Evolutionary conservation across 495 filamentous ascomycete species (phyloP).

Genomic region (Polyplosphaeria fusca): DNA sequence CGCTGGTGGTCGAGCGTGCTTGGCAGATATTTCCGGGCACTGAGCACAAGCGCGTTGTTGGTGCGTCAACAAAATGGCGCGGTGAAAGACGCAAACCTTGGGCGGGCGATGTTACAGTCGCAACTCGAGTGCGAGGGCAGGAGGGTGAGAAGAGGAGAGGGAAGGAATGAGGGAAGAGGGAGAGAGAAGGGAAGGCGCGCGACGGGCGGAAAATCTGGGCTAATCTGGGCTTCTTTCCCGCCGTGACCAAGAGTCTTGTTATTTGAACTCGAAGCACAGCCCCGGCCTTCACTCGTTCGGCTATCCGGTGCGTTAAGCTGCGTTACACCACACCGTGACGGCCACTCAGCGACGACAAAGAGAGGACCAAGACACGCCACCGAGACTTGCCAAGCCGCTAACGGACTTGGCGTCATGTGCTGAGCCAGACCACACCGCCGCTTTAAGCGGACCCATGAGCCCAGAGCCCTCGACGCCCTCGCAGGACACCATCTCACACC

Average conservation of each 20-base stretch:
- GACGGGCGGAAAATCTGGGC: slow-evolving; percentile 18
- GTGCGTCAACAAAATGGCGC: background rate
- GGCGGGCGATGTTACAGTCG: background rate
- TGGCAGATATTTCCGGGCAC: slow-evolving; percentile 11
- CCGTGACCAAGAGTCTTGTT: slow-evolving; percentile 1
- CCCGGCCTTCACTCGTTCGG: too few species aligned
- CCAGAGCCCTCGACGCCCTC: too few species aligned
- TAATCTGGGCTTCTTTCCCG: background rate
- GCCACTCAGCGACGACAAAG: background rate
- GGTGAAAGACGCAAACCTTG: background rate
- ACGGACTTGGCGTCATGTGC: too few species aligned
- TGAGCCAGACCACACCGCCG: too few species aligned
- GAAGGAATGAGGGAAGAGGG: background rate
- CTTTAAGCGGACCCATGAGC: too few species aligned
- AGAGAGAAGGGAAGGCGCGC: background rate
- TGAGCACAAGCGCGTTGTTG: background rate
- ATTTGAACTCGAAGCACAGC: too few species aligned
- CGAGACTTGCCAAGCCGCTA: background rate
- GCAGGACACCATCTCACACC: too few species aligned
- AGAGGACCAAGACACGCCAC: background rate
- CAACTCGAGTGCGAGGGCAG: background rate
- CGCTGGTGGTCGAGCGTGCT: background rate
- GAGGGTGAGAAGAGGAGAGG: background rate
- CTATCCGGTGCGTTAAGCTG: background rate
- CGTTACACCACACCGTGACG: background rate